Percentiles rank a stretch among this genome's conserved stretches.
Evolutionary conservation across 768 basidiomycete genomes (phyloP).

Genomic region (Tricholomella constricta): DNA sequence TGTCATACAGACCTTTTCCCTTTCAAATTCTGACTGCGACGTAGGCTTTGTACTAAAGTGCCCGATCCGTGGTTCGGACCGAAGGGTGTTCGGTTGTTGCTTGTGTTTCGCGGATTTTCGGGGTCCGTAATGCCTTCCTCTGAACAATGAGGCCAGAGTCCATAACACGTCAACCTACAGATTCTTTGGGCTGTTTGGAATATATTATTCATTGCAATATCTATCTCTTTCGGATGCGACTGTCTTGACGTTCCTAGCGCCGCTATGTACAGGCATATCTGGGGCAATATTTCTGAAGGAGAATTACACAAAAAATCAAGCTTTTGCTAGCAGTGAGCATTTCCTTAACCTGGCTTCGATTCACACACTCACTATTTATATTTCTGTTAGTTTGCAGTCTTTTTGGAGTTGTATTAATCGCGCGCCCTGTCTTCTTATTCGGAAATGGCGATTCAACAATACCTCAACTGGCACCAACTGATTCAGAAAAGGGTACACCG

Average conservation of each 20-base stretch:
- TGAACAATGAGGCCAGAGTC: not conserved
- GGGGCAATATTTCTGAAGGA: constrained; percentile 68
- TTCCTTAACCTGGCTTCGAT: too few relatives aligned
- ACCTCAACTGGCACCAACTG: constrained; percentile 26
- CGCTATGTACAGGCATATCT: constrained; percentile 62
- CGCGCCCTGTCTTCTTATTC: constrained; percentile 76
- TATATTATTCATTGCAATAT: constrained; percentile 69
- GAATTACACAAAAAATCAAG: constrained; percentile 52
- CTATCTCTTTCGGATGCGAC: constrained; percentile 79
- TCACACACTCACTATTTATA: not conserved
- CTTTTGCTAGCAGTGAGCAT: constrained; percentile 46
- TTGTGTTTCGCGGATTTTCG: constrained; percentile 60
- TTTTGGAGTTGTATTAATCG: constrained; percentile 78
- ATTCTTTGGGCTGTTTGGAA: constrained; percentile 56
- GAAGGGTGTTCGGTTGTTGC: constrained; percentile 59
- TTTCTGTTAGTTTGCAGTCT: constrained; percentile 57
- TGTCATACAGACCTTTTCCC: not conserved
- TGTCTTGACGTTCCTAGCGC: constrained; percentile 74
- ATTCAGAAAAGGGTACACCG: constrained; percentile 28
- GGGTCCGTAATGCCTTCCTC: constrained; percentile 43
- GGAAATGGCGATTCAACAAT: constrained; percentile 32
- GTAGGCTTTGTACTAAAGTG: constrained; percentile 41
- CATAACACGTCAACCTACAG: constrained; percentile 31
- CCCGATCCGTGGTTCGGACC: constrained; percentile 69
- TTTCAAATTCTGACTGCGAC: not conserved